Base-by-base conservation (phyloP, 345 rosid genomes). In the Turnera subulata region DNA sequence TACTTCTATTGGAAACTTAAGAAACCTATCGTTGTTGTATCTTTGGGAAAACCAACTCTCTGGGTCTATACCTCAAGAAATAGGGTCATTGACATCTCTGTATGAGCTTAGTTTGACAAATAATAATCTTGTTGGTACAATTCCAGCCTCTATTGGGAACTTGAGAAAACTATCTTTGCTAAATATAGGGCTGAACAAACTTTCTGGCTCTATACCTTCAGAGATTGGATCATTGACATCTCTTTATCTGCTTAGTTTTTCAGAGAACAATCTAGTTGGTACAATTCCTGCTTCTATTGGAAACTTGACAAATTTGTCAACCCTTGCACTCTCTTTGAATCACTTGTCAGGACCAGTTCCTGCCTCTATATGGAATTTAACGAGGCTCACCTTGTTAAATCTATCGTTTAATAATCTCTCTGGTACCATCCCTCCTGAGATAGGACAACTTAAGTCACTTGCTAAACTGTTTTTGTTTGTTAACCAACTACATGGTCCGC, bases 131-230 rank as follows among this genome's bases (percentile, higher is more conserved):
- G 22, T 6, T 37, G 55, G 63, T 16, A 8, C 1, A 6, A 38
- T 59, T 22, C 63, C 55, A 13, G 2, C 45, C 6, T 33, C 63
- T 2, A 16, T 58, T 0, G 54, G 46, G 33, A 58, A 58, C 24
- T 11, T 58, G 17, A 47, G 20, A 14, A 32, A 15, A 6, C 0
- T 47, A 8, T 4, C 0, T n/a, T n/a, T n/a, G n/a, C n/a, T n/a
- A n/a, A n/a, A n/a, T n/a, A n/a, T n/a, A n/a, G n/a, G n/a, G n/a
- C n/a, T n/a, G n/a, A n/a, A n/a, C n/a, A n/a, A n/a, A n/a, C 35
- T 29, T 8, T 29, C 35, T 29, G 35, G 35, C 35, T 8, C 8
- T 29, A 29, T 29, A 29, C 8, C 35, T 29, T 8, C 35, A 29
- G 4, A 4, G 8, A 29, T 29, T 29, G 35, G 35, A 29, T 29